Conservation (phyloP, 164 flowering plant species). For the Magnolia sinica region DNA sequence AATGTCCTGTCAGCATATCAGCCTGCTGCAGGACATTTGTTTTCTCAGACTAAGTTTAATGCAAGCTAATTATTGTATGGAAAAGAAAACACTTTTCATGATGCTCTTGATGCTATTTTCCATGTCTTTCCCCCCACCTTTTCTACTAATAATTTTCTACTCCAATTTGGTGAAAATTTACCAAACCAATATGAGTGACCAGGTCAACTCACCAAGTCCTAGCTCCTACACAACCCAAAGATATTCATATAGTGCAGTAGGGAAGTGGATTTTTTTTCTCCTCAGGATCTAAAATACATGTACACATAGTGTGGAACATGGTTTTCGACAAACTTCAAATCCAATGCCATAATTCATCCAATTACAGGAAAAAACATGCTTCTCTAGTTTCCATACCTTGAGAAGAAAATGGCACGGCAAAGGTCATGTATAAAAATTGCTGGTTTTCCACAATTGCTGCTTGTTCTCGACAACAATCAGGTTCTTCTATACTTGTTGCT, state of each 20-base stretch:
- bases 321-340: background rate
- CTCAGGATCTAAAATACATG: background rate
- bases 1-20: background rate
- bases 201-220: background rate
- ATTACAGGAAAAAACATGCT: background rate
- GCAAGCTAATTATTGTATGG: background rate
- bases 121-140: background rate
- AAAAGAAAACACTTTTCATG: background rate
- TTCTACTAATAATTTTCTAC: background rate
- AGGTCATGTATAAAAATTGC: background rate
- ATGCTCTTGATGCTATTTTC: background rate
- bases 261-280: background rate
- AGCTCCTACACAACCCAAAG: background rate
- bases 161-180: background rate
- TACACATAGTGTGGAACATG: background rate
- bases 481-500: constrained; percentile 21
- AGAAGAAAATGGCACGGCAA: background rate
- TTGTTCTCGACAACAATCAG: constrained; percentile 30
- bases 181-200: background rate
- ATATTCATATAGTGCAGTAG: background rate
- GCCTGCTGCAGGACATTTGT: background rate
- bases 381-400: background rate
- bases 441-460: constrained; percentile 16
- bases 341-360: background rate
- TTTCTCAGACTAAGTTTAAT: too few relatives aligned